Evolutionary conservation across 345 rosid genomes (phyloP).

Genomic region (Viola odorata): DNA sequence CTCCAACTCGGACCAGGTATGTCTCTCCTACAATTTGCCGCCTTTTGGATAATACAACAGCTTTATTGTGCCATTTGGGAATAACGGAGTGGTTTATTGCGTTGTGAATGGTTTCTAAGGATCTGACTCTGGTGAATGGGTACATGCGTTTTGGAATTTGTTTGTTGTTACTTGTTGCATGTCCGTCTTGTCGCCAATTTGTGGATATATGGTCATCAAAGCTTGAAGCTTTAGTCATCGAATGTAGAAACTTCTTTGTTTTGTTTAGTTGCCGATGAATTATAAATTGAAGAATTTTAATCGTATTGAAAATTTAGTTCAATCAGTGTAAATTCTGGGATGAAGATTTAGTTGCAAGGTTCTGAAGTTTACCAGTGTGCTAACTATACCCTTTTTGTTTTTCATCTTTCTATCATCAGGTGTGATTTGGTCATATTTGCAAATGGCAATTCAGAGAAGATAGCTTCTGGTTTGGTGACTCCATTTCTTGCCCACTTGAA

Average conservation of each 20-base stretch:
- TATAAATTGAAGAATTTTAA: not conserved
- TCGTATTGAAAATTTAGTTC: not conserved
- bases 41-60: not conserved
- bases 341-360: not conserved
- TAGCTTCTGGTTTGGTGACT: constrained; percentile 83
- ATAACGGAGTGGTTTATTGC: not conserved
- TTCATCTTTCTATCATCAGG: constrained; percentile 31
- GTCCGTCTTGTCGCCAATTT: not conserved
- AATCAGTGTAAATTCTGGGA: not conserved
- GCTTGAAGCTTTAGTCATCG: not conserved
- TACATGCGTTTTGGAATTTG: not conserved
- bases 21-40: not conserved
- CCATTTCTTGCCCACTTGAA: constrained; percentile 90
- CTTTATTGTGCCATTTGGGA: not conserved
- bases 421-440: constrained; percentile 80
- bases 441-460: constrained; percentile 72
- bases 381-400: constrained; percentile 1
- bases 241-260: not conserved
- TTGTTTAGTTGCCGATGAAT: not conserved
- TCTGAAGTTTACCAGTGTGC: not conserved
- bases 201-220: not conserved
- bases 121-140: not conserved
- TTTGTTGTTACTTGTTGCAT: not conserved
- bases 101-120: not conserved
- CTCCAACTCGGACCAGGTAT: constrained; percentile 97